Evolutionary conservation across 805 yeast genomes (phyloP), one percentile per base, ranked within the genome.

Genomic region (Saturnispora sanitii): DNA sequence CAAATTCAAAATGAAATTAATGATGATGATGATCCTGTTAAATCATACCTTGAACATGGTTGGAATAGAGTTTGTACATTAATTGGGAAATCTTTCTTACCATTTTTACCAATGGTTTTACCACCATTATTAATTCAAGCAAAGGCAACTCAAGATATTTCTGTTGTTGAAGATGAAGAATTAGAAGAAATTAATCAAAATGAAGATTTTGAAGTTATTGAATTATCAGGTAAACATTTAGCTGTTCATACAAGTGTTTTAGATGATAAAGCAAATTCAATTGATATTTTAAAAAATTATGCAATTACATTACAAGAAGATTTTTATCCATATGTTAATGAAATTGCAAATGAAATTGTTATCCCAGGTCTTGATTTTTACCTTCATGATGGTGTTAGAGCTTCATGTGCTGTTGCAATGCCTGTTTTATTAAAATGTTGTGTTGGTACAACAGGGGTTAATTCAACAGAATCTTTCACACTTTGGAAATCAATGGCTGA

Each of bases 141-240:
- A 6, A 85, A 79, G 55, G 88, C 92, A 11, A 73, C 86, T 17
- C 96, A 90, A 53, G 96, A 87, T 57, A 78, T 90, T 43, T 80
- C 90, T 31, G 65, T 92, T 35, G 73, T 92, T 40, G 97, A 90
- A 51, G 95, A 88, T 49, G 88, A 81, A 44, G 94, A 94, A 42
- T 73, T 78, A 23, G 92, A 83, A 37, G 84, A 83, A 49, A 76
- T 76, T 48, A 82, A 78, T 51, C 79, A 77, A 54, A 83, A 85
- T 52, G 94, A 87, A 40, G 96, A 87, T 46, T 92, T 96, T 92
- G 97, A 92, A 55, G 92, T 92, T 35, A 79, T 92, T 41, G 86
- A 86, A 50, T 67, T 88, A 34, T 78, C 85, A 23, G 98, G 97
- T 40, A 88, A 86, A 60, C 88, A 85, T 54, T 77, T 92, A 53